Percentiles rank a stretch among this genome's conserved stretches.
These are phyloP conservation scores for Prunus armeniaca DNA, from an alignment of 306 rosid genomes.

Conservation along the genomic window DNA sequence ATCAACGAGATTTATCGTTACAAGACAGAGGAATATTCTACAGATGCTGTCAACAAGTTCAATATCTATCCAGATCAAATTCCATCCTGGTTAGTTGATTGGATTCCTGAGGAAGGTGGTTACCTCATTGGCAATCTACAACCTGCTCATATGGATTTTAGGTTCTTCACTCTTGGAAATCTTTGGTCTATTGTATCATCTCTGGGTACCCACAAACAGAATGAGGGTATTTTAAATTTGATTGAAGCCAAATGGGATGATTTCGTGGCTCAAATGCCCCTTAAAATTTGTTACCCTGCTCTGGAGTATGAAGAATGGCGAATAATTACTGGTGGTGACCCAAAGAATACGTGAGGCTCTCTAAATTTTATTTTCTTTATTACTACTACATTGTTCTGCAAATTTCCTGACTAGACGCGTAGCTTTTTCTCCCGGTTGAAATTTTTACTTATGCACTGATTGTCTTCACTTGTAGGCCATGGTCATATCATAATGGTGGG, in stretches of 20 bases:
- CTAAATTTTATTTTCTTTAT: not conserved
- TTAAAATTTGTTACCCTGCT: constrained; percentile 88
- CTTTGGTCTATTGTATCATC: constrained; percentile 90
- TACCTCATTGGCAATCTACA: constrained; percentile 88
- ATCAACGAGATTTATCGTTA: constrained; percentile 92
- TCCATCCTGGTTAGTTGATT: constrained; percentile 90
- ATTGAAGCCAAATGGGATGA: constrained; percentile 93
- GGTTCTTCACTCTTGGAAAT: constrained; percentile 88
- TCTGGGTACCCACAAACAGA: constrained; percentile 68
- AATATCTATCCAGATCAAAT: constrained; percentile 97
- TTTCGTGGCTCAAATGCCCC: constrained; percentile 79
- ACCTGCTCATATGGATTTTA: constrained; percentile 96
- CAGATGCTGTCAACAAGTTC: constrained; percentile 89
- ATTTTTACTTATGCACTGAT: constrained; percentile 11
- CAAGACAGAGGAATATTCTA: constrained; percentile 87
- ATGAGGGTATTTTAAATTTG: constrained; percentile 63
- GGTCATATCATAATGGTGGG: constrained; percentile 97
- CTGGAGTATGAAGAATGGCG: constrained; percentile 89
- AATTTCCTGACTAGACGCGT: not conserved
- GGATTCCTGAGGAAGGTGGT: constrained; percentile 91
- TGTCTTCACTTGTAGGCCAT: constrained; percentile 55
- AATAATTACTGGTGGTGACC: constrained; percentile 87
- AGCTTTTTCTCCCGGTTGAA: not conserved
- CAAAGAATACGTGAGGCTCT: constrained; percentile 81
- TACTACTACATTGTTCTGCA: not conserved